Base-by-base conservation (phyloP, 176 grass and related monocot species). In the Phyllostachys edulis region DNA sequence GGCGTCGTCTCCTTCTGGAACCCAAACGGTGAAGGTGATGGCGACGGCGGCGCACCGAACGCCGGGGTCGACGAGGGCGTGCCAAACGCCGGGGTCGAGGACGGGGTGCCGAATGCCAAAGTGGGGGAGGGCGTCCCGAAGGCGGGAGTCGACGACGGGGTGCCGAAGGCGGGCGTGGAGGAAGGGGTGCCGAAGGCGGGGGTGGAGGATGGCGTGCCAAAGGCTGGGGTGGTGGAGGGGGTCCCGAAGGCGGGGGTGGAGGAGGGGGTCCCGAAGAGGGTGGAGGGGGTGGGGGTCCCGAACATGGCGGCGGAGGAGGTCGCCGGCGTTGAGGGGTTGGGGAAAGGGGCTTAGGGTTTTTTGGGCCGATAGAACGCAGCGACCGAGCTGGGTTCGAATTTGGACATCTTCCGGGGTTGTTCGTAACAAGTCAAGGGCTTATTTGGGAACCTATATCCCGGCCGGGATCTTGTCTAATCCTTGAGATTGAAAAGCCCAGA, bases 1-100 rank as follows among this genome's bases (percentile, higher is more conserved):
- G 59, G 85, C 40, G 68, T 85, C 5, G 82, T 40, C 82, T 92
- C 77, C 79, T 87, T 89, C 85, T 93, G 93, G 47, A 91, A 85
- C 4, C 84, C 84, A 26, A 96, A 93, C 3, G 80, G 76, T 16
- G 77, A 93, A 0, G 75, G 83, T 9, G 83, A 78, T 14, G 84
- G 50, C 34, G 69, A 67, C 13, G 78, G 82, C 59, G 70, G 27
- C 26, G 79, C 73, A 29, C 85, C 87, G 79, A 90, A 90, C 6
- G 88, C 70, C 45, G 75, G 82, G 2, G 81, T 76, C 10, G 85
- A 24, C 2, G 91, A 90, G 13, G 89, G 79, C 26, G 88, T 67
- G 9, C 76, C 89, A 23, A 94, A 94, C 5, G 78, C 51, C 9
- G 71, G 82, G 11, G 42, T 75, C 0, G 79, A 76, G 2, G 90